Evolutionary conservation across 306 rosid genomes (phyloP).

Genomic region (Cicer judaicum): DNA sequence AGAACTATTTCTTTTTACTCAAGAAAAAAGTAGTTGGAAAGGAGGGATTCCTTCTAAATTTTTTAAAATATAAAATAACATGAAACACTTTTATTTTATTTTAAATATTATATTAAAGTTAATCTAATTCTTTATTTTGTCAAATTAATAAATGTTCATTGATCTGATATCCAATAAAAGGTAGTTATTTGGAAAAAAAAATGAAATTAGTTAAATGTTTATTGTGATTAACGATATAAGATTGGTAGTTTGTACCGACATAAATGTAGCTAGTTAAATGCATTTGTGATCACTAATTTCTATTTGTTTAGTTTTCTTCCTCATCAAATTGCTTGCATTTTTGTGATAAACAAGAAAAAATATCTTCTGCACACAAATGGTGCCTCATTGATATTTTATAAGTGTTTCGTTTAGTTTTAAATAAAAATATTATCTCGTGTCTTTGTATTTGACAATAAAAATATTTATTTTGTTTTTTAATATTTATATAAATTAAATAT

Average conservation of each 20-base stretch:
- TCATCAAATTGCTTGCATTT: background rate
- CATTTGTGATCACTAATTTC: background rate
- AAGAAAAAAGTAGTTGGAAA: background rate
- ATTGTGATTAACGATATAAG: background rate
- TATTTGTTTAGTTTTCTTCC: background rate
- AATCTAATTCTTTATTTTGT: background rate
- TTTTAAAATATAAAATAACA: background rate
- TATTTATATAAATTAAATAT: no score
- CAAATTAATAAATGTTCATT: background rate
- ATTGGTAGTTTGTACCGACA: no score
- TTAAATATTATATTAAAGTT: background rate
- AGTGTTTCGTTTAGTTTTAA: no score
- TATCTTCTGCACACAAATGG: no score
- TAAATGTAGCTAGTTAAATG: no score
- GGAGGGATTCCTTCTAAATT: constrained; percentile 24
- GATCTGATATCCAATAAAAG: background rate
- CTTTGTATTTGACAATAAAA: no score
- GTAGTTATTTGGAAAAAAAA: no score
- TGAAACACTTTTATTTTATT: background rate
- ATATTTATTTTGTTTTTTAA: no score
- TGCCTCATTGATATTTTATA: no score
- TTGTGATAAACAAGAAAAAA: background rate
- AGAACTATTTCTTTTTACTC: background rate
- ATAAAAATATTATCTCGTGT: no score
- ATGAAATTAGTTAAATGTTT: background rate